These are phyloP conservation scores for Pilaira anomala DNA, from an alignment of 192 early-diverging fungal species.

Conservation along the genomic window DNA sequence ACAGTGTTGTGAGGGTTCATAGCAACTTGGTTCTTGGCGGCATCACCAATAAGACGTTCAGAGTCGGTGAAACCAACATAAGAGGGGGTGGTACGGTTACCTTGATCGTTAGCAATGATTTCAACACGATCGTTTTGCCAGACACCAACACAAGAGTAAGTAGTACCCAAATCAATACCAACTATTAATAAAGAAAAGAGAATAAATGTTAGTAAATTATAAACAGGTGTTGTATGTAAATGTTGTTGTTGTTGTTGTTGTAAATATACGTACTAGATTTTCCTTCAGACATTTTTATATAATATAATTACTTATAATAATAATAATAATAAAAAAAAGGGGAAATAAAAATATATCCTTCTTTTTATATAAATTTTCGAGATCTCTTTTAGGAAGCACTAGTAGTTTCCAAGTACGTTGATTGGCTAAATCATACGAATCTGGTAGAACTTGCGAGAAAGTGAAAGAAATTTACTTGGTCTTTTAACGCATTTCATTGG, in stretches of 20 bases:
- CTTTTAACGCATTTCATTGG: too few species aligned
- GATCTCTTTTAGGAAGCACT: neutral
- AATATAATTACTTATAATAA: neutral
- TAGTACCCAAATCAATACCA: constrained; percentile 97
- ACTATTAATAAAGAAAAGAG: neutral
- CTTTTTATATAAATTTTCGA: constrained; percentile 1
- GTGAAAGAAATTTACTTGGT: too few species aligned
- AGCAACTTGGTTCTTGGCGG: constrained; percentile 98
- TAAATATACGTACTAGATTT: constrained; percentile 4
- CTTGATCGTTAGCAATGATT: constrained; percentile 99
- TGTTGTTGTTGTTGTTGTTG: too few species aligned
- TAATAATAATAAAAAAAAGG: neutral
- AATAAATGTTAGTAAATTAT: neutral
- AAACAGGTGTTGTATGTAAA: neutral
- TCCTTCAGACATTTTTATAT: constrained; percentile 8
- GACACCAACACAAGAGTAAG: constrained; percentile 89
- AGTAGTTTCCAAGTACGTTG: too few species aligned
- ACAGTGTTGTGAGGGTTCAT: constrained; percentile 99
- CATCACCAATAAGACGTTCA: constrained; percentile 98
- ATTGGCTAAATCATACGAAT: too few species aligned
- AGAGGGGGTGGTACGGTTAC: constrained; percentile 97
- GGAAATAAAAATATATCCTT: neutral
- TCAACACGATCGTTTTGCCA: constrained; percentile 82
- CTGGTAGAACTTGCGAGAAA: too few species aligned
- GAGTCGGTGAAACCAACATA: constrained; percentile 96